Evolutionary conservation across 2,329 filamentous ascomycete species (phyloP), one percentile per base, ranked within the genome.

Genomic region (Exophiala alcalophila): DNA sequence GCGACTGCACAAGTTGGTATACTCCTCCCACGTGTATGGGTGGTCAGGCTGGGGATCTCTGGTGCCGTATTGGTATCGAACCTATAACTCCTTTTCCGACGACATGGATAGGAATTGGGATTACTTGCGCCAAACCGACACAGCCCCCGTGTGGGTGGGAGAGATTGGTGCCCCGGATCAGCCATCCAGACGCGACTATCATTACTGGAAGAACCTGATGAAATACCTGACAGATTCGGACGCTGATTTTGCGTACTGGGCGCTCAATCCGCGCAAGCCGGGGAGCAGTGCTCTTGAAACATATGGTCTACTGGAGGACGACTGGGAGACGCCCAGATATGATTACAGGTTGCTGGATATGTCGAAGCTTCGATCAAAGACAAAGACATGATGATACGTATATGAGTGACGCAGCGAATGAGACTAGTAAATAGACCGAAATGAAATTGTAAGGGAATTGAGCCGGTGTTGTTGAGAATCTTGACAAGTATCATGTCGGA

Each of bases 221-320:
- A 68, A 67, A 19, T 82, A 74, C 59, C 67, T 84, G 44, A 71
- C 72, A 55, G 62, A 66, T 2, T 61, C 78, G 36, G 78, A 83
- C 54, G 77, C 77, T 7, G 80, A 84, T 54, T 83, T 81, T 65
- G 81, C 76, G 5, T 85, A 84, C 62, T 85, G 81, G 82, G 81
- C 81, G 11, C 59, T 84, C 52, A 84, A 84, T 63, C 77, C 81
- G 26, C 68, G 77, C 32, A 84, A 85, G 62, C 76, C 79, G 7
- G 71, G 71, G 44, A 66, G 73, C 25, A 71, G 80, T 59, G 70
- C 65, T 34, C 67, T 64, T 21, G 81, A 85, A 66, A 70, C 71
- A 9, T 84, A 85, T 58, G 73, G 75, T 2, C 62, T 85, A 16
- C 64, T 84, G 12, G 63, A 72, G 48, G 79, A 83, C 55, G 78